Conservation (phyloP, 140 eudicot genomes). For the Ambrosia hybrid region DNA sequence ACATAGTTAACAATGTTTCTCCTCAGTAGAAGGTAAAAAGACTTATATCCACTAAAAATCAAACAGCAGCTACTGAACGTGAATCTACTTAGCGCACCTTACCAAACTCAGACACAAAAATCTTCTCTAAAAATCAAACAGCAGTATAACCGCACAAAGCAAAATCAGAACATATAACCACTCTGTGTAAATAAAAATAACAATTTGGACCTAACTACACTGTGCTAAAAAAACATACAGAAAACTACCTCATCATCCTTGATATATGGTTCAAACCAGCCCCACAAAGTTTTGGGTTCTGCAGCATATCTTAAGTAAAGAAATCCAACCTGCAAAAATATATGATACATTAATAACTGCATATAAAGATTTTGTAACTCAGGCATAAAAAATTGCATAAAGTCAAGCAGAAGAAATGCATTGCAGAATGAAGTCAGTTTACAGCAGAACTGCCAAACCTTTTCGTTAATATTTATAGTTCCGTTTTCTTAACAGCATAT, state of each 20-base stretch:
- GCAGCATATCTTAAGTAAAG: slow-evolving; percentile 93
- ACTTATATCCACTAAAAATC: background rate
- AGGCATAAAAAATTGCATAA: no score
- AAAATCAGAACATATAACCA: background rate
- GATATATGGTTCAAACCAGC: slow-evolving; percentile 90
- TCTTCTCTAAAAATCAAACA: background rate
- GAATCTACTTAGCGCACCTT: background rate
- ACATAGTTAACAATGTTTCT: background rate
- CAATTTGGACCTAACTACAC: background rate
- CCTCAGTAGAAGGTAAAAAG: background rate
- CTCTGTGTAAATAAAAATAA: background rate
- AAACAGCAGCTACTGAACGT: background rate
- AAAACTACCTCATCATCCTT: slow-evolving; percentile 88
- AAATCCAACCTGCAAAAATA: slow-evolving; percentile 74
- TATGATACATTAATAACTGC: background rate
- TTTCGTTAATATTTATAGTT: no score
- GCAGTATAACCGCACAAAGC: background rate
- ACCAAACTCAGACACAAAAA: background rate
- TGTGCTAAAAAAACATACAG: background rate
- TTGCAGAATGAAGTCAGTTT: slow-evolving; percentile 9
- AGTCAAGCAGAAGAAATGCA: background rate
- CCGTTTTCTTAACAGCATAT: no score
- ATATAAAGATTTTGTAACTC: background rate
- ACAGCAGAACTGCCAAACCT: background rate
- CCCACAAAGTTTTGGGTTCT: slow-evolving; percentile 91